Percentiles rank a stretch among this genome's conserved stretches.
These are phyloP conservation scores for Pythium coloratum DNA, from an alignment of 352 stramenopile species.

Conservation along the genomic window DNA sequence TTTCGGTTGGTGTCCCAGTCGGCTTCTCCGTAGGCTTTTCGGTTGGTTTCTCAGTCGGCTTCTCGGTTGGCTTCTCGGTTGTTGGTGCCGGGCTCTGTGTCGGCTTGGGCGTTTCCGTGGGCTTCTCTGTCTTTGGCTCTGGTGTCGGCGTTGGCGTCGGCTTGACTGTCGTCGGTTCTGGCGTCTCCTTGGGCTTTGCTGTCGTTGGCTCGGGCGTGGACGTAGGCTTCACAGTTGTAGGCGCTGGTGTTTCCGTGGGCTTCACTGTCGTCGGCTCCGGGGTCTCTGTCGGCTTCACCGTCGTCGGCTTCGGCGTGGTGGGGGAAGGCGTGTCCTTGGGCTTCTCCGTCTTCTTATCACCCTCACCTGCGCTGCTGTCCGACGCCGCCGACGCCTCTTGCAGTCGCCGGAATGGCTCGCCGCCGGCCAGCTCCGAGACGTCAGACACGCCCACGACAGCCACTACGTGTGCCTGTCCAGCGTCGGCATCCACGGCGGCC, in stretches of 20 bases:
- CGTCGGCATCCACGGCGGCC: not conserved
- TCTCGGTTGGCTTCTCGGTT: not conserved
- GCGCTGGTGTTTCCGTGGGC: conserved; percentile 3
- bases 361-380: not conserved
- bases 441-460: not conserved
- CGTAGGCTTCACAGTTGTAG: not conserved
- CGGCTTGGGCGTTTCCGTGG: conserved; percentile 5
- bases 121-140: not conserved
- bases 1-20: not conserved
- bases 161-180: not conserved
- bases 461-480: not conserved
- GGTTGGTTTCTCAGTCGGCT: not conserved
- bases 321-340: not conserved
- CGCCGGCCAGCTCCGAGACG: not conserved
- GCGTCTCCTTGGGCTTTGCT: not conserved
- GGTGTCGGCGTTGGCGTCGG: not conserved
- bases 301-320: not conserved
- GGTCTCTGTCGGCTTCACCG: not conserved
- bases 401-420: not conserved
- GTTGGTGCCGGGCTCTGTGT: not conserved
- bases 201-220: not conserved
- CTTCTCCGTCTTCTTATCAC: not conserved
- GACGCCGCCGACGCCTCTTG: not conserved
- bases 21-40: not conserved
- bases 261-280: not conserved